Base-by-base conservation (phyloP, 331 rosid species). In the Stylosanthes scabra region DNA sequence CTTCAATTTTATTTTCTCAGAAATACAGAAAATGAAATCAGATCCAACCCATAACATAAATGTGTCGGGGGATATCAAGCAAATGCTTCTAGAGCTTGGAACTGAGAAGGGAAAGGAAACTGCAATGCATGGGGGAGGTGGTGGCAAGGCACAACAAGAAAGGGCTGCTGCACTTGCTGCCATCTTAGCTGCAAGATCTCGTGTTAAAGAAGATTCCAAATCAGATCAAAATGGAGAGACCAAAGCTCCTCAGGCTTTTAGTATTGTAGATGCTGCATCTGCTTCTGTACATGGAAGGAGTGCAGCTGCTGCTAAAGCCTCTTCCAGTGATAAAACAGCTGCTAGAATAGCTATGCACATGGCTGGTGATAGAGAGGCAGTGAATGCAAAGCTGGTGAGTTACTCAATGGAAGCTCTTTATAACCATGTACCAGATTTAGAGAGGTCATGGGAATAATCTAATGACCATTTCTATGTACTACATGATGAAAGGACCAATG, bases 261-360 rank as follows among this genome's bases (percentile, higher is more conserved):
- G 99, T 76, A 90, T 95, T 74, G 99, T 95, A 52, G 99, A 92
- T 87, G 97, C 97, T 79, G 97, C 97, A 8, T 95, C 99, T 81
- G 99, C 99, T 66, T 88, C 99, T 12, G 97, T 95, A 58, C 97
- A 95, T 69, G 99, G 97, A 59, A 90, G 99, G 84, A 92, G 97
- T 67, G 99, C 99, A 12, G 92, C 96, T 73, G 96, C 99, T 34
- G 97, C 99, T 44, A 95, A 90, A 82, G 95, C 97, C 59, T 83
- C 93, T 56, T 74, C 97, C 58, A 81, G 84, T 83, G 97, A 90
- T 78, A 95, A 95, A 87, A 90, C 97, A 71, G 97, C 99, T 40
- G 96, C 99, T 63, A 85, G 97, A 77, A 92, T 95, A 81, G 97
- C 99, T 45, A 87, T 90, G 97, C 97, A 95, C 82, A 76, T 77